Evolutionary conservation across 768 basidiomycete species (phyloP).

Genomic region (Pleurotus djamor): DNA sequence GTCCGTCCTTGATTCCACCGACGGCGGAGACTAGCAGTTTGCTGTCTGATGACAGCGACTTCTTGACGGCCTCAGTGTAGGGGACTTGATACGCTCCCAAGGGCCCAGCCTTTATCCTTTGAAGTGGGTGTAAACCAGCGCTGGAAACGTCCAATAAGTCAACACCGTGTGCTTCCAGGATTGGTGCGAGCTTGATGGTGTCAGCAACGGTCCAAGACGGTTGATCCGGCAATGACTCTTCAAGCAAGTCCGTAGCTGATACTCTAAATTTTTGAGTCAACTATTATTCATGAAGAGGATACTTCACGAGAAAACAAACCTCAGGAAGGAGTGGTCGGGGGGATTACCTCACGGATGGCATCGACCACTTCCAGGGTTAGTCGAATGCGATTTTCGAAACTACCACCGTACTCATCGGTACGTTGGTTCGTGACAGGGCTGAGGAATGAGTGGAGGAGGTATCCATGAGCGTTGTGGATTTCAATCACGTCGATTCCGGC

Average conservation of each 20-base stretch:
- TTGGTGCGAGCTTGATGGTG: conserved; percentile 55
- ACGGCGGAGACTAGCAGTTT: conserved; percentile 41
- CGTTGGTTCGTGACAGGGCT: conserved; percentile 62
- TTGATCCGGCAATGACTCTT: conserved; percentile 53
- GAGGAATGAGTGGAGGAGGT: conserved; percentile 53
- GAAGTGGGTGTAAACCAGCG: conserved; percentile 53
- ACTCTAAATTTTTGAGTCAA: conserved; percentile 33
- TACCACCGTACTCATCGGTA: conserved; percentile 69
- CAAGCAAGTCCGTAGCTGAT: conserved; percentile 75
- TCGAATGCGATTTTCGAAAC: conserved; percentile 66
- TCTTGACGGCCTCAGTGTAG: conserved; percentile 51
- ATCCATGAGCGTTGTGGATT: conserved; percentile 67
- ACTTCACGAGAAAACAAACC: conserved; percentile 33
- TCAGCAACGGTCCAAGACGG: conserved; percentile 71
- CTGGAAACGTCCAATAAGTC: conserved; percentile 75
- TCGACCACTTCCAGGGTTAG: conserved; percentile 64
- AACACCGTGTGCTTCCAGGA: conserved; percentile 62
- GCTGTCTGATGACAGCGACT: conserved; percentile 33
- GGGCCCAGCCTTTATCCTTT: conserved; percentile 27
- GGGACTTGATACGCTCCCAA: conserved; percentile 50
- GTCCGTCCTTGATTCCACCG: conserved; percentile 54
- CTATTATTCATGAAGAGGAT: background rate
- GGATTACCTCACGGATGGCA: conserved; percentile 59
- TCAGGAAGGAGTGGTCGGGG: conserved; percentile 61
- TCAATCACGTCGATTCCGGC: conserved; percentile 64